A percentile compares a stretch with the other conserved stretches of the same genome.
Conservation (phyloP, 768 basidiomycete species). For the Collybia nuda region DNA sequence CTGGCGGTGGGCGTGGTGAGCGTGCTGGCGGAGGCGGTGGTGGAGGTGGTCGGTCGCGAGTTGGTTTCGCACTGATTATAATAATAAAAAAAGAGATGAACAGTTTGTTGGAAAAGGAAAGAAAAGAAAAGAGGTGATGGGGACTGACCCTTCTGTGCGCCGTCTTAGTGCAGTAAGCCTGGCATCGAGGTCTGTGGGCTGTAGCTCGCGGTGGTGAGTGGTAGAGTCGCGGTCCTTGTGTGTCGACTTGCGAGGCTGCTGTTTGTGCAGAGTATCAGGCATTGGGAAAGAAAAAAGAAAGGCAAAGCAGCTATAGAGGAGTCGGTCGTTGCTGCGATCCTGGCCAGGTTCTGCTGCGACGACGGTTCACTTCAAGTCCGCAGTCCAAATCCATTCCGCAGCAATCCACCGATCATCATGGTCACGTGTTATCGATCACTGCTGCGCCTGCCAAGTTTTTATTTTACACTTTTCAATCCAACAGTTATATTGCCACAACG, state of each 20-base stretch:
- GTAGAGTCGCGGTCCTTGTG: slow-evolving; percentile 12
- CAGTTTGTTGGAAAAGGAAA: no score
- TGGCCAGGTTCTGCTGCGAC: no score
- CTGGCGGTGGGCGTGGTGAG: slow-evolving; percentile 24
- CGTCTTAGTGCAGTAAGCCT: slow-evolving; percentile 68
- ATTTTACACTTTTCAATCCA: no score
- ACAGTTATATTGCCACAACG: no score
- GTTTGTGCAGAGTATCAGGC: slow-evolving; percentile 10
- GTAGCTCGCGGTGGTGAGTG: slow-evolving; percentile 12
- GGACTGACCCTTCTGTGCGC: slow-evolving; percentile 55
- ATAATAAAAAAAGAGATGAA: not conserved
- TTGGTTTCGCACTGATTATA: slow-evolving; percentile 39
- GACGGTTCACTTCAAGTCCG: slow-evolving; percentile 8
- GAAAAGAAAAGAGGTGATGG: slow-evolving; percentile 1
- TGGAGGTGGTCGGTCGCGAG: slow-evolving; percentile 37
- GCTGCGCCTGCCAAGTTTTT: no score
- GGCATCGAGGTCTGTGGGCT: slow-evolving; percentile 52
- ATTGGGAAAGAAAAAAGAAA: not conserved
- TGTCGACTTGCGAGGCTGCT: slow-evolving; percentile 36
- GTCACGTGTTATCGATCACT: slow-evolving; percentile 7
- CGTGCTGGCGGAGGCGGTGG: slow-evolving; percentile 22
- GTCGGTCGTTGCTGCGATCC: no score
- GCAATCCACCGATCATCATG: slow-evolving; percentile 9
- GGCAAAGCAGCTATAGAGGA: no score
- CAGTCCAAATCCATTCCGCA: slow-evolving; percentile 16